phyloP scores from a whole-genome alignment of 441 rosid genomes.

The Omphalea diandra region DNA sequence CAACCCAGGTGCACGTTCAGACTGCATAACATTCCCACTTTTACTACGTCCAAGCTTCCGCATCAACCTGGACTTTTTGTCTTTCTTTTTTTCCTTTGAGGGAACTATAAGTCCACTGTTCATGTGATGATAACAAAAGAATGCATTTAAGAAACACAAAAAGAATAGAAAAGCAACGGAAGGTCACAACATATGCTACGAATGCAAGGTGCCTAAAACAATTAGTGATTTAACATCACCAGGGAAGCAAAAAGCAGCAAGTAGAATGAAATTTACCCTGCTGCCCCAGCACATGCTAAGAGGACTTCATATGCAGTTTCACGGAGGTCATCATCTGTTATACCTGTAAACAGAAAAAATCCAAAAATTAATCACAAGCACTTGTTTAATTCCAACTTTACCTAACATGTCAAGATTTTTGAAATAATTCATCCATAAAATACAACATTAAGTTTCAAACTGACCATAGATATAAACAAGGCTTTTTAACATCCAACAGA shows the following conservation, averaged over 20 bases:
- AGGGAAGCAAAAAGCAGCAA: background rate
- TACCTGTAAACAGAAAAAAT: conserved; percentile 50
- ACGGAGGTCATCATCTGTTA: conserved; percentile 89
- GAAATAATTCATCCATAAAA: background rate
- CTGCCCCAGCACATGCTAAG: conserved; percentile 96
- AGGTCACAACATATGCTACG: conserved; percentile 12
- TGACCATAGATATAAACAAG: background rate
- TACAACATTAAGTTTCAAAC: background rate
- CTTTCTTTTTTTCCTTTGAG: conserved; percentile 86
- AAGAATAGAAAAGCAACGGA: conserved; percentile 9
- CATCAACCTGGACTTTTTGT: conserved; percentile 78
- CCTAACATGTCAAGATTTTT: background rate
- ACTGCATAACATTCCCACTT: conserved; percentile 64
- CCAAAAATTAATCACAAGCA: background rate
- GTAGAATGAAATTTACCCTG: conserved; percentile 57
- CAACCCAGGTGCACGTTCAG: conserved; percentile 71
- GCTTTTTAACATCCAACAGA: background rate
- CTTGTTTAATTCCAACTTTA: background rate
- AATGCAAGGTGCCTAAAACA: background rate
- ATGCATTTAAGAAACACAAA: conserved; percentile 9
- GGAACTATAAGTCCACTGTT: conserved; percentile 93
- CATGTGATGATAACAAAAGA: conserved; percentile 17
- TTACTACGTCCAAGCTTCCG: conserved; percentile 92
- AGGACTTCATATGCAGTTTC: conserved; percentile 95
- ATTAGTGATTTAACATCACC: background rate